These are phyloP conservation scores for Cytospora piceae DNA, from an alignment of 2,329 filamentous ascomycete genomes.

Conservation along the genomic window DNA sequence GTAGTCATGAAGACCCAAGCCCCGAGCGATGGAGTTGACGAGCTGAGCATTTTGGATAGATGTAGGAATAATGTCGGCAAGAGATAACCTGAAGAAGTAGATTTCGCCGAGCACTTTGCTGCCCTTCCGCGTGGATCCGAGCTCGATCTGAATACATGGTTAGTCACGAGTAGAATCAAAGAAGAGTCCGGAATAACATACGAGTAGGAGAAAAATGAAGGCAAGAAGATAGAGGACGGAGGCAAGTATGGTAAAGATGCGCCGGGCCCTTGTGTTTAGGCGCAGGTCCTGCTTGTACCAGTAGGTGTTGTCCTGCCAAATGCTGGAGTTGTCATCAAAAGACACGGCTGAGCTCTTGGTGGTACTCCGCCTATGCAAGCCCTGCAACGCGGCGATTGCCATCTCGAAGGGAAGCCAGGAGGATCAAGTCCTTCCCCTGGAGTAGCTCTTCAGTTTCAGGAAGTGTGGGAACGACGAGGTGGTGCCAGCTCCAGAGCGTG, in stretches of 20 bases:
- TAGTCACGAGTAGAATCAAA: not conserved
- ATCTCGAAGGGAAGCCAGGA: constrained; percentile 16
- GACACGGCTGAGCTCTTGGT: constrained; percentile 30
- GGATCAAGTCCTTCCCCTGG: constrained; percentile 23
- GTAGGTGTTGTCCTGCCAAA: constrained; percentile 24
- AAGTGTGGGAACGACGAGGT: not conserved
- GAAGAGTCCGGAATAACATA: constrained; percentile 41
- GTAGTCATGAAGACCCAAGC: constrained; percentile 88
- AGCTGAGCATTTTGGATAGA: constrained; percentile 72
- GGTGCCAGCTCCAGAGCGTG: not conserved
- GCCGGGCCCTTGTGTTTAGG: constrained; percentile 55
- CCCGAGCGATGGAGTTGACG: constrained; percentile 85
- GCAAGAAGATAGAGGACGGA: constrained; percentile 73
- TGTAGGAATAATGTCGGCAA: constrained; percentile 78
- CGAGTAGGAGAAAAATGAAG: constrained; percentile 78
- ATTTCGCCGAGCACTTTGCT: constrained; percentile 64
- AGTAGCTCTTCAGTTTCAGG: not conserved
- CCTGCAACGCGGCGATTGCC: constrained; percentile 25
- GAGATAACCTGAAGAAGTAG: constrained; percentile 84
- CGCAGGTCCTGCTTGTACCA: constrained; percentile 41
- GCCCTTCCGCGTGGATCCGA: constrained; percentile 72
- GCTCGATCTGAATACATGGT: constrained; percentile 52
- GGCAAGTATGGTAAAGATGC: constrained; percentile 66
- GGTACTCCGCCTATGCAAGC: constrained; percentile 27
- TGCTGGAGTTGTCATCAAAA: constrained; percentile 25